Conservation (phyloP, 768 basidiomycete species). For the Phaffia tasmanica region DNA sequence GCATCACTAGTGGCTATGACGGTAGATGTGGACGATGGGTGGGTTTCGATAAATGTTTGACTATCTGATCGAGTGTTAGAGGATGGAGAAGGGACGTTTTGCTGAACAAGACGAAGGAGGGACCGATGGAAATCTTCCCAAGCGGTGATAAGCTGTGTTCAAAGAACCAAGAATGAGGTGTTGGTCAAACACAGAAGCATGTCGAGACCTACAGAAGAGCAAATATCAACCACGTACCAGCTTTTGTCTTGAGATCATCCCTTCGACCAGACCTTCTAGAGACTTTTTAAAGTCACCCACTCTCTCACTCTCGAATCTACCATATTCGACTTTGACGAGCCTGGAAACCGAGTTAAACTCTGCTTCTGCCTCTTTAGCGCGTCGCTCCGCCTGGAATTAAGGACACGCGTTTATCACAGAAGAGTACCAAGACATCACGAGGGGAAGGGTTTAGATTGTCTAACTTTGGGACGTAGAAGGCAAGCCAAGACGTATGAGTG, state of each 20-base stretch:
- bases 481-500: not conserved
- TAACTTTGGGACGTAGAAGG: not conserved
- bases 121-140: conserved; percentile 77
- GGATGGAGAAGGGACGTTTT: not conserved
- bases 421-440: not conserved
- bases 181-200: not conserved
- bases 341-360: conserved; percentile 84
- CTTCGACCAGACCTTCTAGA: conserved; percentile 71
- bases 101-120: conserved; percentile 41
- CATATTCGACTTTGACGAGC: conserved; percentile 77
- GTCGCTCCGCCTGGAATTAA: conserved; percentile 60
- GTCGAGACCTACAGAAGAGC: not conserved
- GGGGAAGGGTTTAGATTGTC: not conserved
- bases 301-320: conserved; percentile 82
- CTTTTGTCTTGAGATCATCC: conserved; percentile 75
- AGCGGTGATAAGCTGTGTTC: conserved; percentile 51
- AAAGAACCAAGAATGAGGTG: not conserved
- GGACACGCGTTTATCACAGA: not conserved
- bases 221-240: conserved; percentile 45
- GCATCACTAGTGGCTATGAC: no score
- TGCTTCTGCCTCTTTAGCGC: conserved; percentile 65
- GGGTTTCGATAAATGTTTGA: no score
- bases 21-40: no score
- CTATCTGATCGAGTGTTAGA: no score
- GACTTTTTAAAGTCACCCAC: conserved; percentile 83